phyloP scores from a whole-genome alignment of 345 rosid genomes.

The Sisymbrium irio region DNA sequence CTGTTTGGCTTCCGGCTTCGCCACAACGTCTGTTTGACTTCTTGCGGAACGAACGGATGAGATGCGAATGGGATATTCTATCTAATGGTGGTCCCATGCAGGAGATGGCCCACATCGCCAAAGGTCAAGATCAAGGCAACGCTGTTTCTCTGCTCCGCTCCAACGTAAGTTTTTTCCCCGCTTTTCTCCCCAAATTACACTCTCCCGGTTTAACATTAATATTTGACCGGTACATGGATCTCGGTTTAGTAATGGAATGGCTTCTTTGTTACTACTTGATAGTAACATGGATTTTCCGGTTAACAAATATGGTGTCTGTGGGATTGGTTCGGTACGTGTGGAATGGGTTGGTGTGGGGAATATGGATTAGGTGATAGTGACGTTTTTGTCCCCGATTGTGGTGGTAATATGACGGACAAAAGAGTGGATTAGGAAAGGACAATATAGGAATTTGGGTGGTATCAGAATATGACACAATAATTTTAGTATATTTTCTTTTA shows the following conservation, averaged over 20 bases:
- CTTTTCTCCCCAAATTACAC: not conserved
- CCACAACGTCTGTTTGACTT: conserved; percentile 59
- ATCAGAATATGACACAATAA: conserved; percentile 12
- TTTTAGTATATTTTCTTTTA: not conserved
- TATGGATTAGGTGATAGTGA: conserved; percentile 30
- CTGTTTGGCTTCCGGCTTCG: conserved; percentile 61
- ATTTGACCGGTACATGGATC: not conserved
- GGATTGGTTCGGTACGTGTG: conserved; percentile 21
- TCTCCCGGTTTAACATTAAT: not conserved
- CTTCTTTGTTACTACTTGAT: not conserved
- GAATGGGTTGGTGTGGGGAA: not conserved
- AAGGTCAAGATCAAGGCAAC: conserved; percentile 65
- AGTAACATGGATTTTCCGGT: not conserved
- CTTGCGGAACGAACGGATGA: conserved; percentile 51
- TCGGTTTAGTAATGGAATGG: not conserved
- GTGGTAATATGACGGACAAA: conserved; percentile 29
- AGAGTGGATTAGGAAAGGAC: conserved; percentile 39
- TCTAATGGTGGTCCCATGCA: conserved; percentile 68
- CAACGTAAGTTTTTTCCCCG: conserved; percentile 33
- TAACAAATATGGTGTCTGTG: not conserved
- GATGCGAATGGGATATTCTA: conserved; percentile 64
- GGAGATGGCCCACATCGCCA: conserved; percentile 57
- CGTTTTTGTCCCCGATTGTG: conserved; percentile 34
- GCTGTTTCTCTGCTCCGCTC: conserved; percentile 62
- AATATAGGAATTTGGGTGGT: conserved; percentile 40